Percentiles rank a stretch among this genome's conserved stretches.
Conservation (phyloP, 208 protist genomes). For the Histomonas meleagridis region DNA sequence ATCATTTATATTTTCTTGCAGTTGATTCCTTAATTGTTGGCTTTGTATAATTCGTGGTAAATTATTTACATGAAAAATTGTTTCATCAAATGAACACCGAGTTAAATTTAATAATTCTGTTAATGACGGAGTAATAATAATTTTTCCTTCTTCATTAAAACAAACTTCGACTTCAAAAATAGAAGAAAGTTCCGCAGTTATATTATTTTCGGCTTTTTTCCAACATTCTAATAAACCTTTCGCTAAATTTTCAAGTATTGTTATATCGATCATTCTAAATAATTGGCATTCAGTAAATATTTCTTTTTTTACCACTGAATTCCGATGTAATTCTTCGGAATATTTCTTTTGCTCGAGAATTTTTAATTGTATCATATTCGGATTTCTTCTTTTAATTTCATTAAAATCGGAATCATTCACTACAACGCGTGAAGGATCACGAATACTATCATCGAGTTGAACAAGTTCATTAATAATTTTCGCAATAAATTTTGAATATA, state of each 20-base stretch:
- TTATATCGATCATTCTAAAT: not conserved
- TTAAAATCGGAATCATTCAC: slow-evolving; percentile 9
- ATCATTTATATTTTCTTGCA: too few species aligned
- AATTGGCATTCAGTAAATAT: not conserved
- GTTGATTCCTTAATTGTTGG: too few species aligned
- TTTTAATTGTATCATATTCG: not conserved
- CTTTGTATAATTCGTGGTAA: too few species aligned
- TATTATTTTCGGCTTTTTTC: not conserved
- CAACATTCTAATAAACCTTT: not conserved
- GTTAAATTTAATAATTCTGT: too few species aligned
- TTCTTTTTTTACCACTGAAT: slow-evolving; percentile 7
- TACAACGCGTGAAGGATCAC: not conserved
- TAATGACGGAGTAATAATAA: not conserved
- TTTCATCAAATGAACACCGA: too few species aligned
- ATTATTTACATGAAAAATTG: too few species aligned
- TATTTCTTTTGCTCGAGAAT: not conserved
- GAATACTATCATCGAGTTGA: slow-evolving; percentile 26
- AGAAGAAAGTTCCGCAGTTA: not conserved
- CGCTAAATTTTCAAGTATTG: not conserved
- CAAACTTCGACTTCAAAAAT: slow-evolving; percentile 28
- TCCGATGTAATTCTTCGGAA: not conserved
- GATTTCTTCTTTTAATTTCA: slow-evolving; percentile 31
- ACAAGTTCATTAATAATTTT: not conserved
- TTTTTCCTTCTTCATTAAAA: not conserved
- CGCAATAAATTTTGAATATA: not conserved